Conservation (phyloP, 1,284 basidiomycete genomes). For the Mycena sp. region DNA sequence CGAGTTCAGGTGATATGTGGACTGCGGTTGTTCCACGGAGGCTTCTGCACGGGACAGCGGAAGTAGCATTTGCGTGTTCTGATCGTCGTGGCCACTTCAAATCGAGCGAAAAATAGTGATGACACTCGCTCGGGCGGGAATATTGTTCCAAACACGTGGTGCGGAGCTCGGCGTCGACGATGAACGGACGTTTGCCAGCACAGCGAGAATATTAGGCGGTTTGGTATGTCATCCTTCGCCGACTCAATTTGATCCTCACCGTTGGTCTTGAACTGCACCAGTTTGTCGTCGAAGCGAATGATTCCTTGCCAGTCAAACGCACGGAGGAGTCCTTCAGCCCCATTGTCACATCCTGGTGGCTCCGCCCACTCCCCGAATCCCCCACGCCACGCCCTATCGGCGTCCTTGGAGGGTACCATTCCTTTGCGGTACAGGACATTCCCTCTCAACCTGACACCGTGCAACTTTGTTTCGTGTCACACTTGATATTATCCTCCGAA, state of each 20-base stretch:
- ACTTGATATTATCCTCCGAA: constrained; percentile 1
- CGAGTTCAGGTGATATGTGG: constrained; percentile 18
- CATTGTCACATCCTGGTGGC: constrained; percentile 19
- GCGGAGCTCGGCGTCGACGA: not conserved
- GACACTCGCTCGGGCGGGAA: not conserved
- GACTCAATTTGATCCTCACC: not conserved
- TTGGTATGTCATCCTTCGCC: not conserved
- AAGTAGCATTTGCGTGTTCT: constrained; percentile 19
- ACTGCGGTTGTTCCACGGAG: constrained; percentile 4
- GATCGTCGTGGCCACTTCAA: constrained; percentile 11
- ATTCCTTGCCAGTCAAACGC: not conserved
- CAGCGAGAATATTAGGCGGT: constrained; percentile 2
- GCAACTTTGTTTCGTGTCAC: constrained; percentile 9
- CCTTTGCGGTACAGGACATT: constrained; percentile 13
- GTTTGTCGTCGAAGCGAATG: constrained; percentile 23
- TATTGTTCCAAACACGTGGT: not conserved
- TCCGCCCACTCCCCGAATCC: not conserved
- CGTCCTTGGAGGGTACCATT: constrained; percentile 18
- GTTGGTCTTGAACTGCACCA: not conserved
- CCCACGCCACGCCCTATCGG: not conserved
- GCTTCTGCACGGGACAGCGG: not conserved
- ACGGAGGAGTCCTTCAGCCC: not conserved
- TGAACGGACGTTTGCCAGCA: not conserved
- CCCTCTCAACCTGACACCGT: not conserved
- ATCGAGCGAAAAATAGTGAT: constrained; percentile 11